Evolutionary conservation across 2,329 filamentous ascomycete genomes (phyloP).

Genomic region (Coleophoma crateriformis): DNA sequence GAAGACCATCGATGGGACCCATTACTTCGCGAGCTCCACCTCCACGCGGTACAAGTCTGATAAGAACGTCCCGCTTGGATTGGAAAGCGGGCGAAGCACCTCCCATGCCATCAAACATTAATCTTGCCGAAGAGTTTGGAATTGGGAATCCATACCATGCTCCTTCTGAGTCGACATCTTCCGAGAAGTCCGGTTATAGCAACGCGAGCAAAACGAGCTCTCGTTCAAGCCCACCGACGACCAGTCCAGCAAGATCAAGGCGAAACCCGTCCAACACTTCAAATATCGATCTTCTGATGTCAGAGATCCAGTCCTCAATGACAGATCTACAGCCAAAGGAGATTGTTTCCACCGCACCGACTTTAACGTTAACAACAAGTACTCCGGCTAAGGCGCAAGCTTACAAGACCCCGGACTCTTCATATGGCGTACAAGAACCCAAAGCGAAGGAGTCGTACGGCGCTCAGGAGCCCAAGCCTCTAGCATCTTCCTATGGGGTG

Average conservation of each 20-base stretch:
- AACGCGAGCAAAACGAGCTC: slow-evolving; percentile 57
- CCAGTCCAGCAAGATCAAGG: slow-evolving; percentile 22
- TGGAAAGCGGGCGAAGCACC: slow-evolving; percentile 15
- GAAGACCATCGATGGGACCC: slow-evolving; percentile 21
- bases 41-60: slow-evolving; percentile 23
- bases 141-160: slow-evolving; percentile 59
- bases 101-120: slow-evolving; percentile 30
- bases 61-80: slow-evolving; percentile 14
- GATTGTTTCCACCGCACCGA: slow-evolving; percentile 21
- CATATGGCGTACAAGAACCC: too few relatives aligned
- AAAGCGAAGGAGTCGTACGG: neutral
- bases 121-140: slow-evolving; percentile 56
- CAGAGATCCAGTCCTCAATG: slow-evolving; percentile 49
- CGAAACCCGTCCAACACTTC: slow-evolving; percentile 29
- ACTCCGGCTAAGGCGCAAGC: neutral
- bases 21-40: slow-evolving; percentile 21
- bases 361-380: slow-evolving; percentile 14
- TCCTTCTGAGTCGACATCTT: slow-evolving; percentile 58
- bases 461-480: neutral
- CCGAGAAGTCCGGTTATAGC: slow-evolving; percentile 56
- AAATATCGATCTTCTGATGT: slow-evolving; percentile 47
- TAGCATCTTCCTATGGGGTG: neutral
- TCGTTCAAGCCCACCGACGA: slow-evolving; percentile 50
- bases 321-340: slow-evolving; percentile 30
- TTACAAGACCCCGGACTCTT: neutral